Percentiles rank a stretch among this genome's conserved stretches.
Conservation (phyloP, 176 grass and related monocot genomes). For the Dactylis glomerata region DNA sequence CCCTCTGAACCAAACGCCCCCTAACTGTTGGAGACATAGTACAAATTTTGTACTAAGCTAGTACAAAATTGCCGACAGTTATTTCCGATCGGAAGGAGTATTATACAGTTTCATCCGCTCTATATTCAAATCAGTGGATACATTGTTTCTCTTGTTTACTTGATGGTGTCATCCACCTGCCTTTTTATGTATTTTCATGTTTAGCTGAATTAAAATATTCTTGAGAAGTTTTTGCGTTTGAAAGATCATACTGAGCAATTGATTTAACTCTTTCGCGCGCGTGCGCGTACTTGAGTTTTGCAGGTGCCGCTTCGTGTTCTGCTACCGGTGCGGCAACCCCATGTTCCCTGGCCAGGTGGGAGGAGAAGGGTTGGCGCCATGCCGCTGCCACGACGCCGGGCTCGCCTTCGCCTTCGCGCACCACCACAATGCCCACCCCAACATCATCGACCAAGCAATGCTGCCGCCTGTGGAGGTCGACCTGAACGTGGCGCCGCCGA, state of each 20-base stretch:
- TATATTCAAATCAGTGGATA: no score
- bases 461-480: neutral
- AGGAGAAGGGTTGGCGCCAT: neutral
- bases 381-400: neutral
- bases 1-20: no score
- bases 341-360: neutral
- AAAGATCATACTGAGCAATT: neutral
- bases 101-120: no score
- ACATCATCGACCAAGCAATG: neutral
- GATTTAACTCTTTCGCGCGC: neutral
- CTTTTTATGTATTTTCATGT: neutral
- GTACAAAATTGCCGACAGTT: no score
- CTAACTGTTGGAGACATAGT: no score
- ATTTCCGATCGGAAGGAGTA: no score
- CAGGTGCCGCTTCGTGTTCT: slow-evolving; percentile 28
- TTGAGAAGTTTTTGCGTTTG: neutral
- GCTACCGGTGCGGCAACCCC: neutral
- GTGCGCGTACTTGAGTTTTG: neutral
- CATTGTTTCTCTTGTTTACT: no score
- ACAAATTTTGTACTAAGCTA: no score
- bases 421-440: neutral
- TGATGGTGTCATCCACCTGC: neutral
- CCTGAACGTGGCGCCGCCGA: neutral
- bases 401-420: neutral
- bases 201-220: no score